Conservation (phyloP, 1,139 yeast species). For the Debaryomyces psychrophilus region DNA sequence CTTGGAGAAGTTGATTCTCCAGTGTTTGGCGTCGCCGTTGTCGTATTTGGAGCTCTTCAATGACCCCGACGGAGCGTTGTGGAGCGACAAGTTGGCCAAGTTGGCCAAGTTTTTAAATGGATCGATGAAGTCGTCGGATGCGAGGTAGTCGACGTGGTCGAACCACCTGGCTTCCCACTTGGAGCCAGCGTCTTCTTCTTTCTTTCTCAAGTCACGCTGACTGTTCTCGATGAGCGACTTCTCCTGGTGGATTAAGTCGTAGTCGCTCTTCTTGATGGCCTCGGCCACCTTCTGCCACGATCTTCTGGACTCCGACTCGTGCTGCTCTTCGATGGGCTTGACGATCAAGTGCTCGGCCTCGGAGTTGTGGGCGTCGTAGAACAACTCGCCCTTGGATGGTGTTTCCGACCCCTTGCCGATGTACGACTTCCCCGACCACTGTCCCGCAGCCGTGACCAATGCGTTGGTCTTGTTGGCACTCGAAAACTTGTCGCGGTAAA, state of each 20-base stretch:
- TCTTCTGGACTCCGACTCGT: constrained; percentile 72
- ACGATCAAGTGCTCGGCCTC: constrained; percentile 63
- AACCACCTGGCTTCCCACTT: constrained; percentile 85
- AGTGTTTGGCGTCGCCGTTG: constrained; percentile 55
- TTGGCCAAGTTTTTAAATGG: constrained; percentile 55
- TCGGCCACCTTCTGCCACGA: constrained; percentile 90
- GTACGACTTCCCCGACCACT: constrained; percentile 83
- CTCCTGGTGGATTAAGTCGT: constrained; percentile 69
- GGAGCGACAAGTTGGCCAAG: constrained; percentile 58
- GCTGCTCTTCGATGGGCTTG: constrained; percentile 77
- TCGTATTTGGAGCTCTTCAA: constrained; percentile 54
- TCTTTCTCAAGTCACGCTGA: constrained; percentile 78
- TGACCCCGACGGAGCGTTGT: constrained; percentile 72
- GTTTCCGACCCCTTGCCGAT: constrained; percentile 45
- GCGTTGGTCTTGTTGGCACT: constrained; percentile 61
- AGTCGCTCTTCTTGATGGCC: constrained; percentile 78
- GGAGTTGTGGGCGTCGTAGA: constrained; percentile 67
- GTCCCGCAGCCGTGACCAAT: constrained; percentile 79
- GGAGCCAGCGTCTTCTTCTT: constrained; percentile 63
- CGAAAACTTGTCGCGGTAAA: constrained; percentile 57
- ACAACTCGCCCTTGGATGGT: constrained; percentile 50
- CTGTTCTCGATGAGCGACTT: constrained; percentile 78
- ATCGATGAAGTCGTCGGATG: constrained; percentile 33
- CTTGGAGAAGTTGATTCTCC: constrained; percentile 63
- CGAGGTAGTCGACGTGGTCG: constrained; percentile 50